These are phyloP conservation scores for Aegilops sharonensis DNA, from an alignment of 176 grass and related monocot genomes.

Conservation along the genomic window DNA sequence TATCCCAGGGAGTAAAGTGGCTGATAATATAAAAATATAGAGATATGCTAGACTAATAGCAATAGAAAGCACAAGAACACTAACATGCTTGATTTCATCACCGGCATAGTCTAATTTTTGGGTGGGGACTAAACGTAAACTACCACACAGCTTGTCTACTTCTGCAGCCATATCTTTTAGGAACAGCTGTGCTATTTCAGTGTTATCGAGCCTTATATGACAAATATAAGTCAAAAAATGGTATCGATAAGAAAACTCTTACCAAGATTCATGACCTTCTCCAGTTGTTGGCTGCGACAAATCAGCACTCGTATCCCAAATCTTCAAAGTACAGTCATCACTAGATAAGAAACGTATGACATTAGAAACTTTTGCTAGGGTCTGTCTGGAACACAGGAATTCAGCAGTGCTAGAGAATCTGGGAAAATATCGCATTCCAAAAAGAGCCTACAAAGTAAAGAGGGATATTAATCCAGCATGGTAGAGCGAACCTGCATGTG, in stretches of 20 bases:
- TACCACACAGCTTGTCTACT: background rate
- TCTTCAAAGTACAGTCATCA: slow-evolving; percentile 89
- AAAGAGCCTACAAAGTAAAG: background rate
- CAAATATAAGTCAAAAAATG: slow-evolving; percentile 1
- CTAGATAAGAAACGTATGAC: slow-evolving; percentile 41
- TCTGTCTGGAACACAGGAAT: slow-evolving; percentile 6
- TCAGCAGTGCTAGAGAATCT: background rate
- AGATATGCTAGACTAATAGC: background rate
- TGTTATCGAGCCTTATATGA: background rate
- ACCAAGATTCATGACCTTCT: slow-evolving; percentile 66
- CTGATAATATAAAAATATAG: background rate
- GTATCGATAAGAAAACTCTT: slow-evolving; percentile 23
- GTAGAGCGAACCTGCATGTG: slow-evolving; percentile 68
- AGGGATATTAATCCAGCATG: slow-evolving; percentile 11
- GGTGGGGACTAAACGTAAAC: background rate
- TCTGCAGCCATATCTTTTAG: slow-evolving; percentile 6
- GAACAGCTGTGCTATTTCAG: background rate
- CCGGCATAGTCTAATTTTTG: background rate
- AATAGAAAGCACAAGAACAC: background rate
- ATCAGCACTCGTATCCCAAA: slow-evolving; percentile 71
- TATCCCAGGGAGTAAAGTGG: background rate
- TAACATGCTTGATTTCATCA: background rate
- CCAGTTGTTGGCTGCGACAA: slow-evolving; percentile 55
- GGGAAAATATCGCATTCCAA: background rate
- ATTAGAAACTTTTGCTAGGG: slow-evolving; percentile 17